These are phyloP conservation scores for Rusavskia elegans DNA, from an alignment of 495 filamentous ascomycete genomes.

Conservation along the genomic window DNA sequence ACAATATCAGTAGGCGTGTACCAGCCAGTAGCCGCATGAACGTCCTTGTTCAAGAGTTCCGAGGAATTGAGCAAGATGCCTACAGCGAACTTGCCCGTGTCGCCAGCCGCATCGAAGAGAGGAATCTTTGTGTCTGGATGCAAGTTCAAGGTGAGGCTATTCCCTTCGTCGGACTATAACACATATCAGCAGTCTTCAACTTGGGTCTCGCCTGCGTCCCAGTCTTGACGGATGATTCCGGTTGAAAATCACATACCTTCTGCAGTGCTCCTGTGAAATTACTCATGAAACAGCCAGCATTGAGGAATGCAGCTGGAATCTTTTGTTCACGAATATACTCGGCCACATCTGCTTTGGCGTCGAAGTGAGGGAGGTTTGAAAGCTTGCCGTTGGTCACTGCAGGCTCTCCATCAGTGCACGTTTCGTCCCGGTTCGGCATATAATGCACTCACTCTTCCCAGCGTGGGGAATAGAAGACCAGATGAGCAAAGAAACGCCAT, in stretches of 20 bases:
- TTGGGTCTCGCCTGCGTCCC: background rate
- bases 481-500: conserved; percentile 34
- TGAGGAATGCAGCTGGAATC: conserved; percentile 37
- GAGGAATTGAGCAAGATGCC: conserved; percentile 21
- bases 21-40: conserved; percentile 33
- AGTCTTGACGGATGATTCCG: conserved; percentile 9
- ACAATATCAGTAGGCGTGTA: conserved; percentile 29
- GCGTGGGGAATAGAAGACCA: conserved; percentile 26
- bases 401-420: background rate
- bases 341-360: conserved; percentile 42
- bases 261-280: conserved; percentile 20
- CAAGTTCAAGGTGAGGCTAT: conserved; percentile 28
- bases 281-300: conserved; percentile 44
- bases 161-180: conserved; percentile 13
- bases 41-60: conserved; percentile 9
- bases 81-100: conserved; percentile 41
- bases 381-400: conserved; percentile 28
- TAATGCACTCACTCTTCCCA: conserved; percentile 7
- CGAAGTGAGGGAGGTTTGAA: conserved; percentile 42
- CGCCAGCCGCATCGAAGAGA: conserved; percentile 32
- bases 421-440: background rate
- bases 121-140: conserved; percentile 27
- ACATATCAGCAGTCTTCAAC: no score
- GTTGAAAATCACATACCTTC: conserved; percentile 2
- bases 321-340: conserved; percentile 33